A percentile compares a stretch with the other conserved stretches of the same genome.
phyloP scores from a whole-genome alignment of 768 basidiomycete species.

The Russula foetens region DNA sequence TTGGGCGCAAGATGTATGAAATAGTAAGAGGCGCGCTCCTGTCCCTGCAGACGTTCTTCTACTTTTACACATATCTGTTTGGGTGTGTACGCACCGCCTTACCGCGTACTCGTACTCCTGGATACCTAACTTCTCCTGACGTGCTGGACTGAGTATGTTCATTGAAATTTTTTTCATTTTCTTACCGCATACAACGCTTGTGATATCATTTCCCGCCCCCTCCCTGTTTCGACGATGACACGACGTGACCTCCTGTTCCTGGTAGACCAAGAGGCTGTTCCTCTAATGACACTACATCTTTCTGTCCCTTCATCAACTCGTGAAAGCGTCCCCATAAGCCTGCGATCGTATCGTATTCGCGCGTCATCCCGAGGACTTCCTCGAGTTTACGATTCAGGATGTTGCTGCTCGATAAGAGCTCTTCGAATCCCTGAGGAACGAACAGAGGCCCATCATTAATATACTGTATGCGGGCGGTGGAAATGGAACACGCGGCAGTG shows the following conservation, averaged over 20 bases:
- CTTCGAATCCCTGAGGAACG: constrained; percentile 68
- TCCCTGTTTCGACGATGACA: constrained; percentile 28
- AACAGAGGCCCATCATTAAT: background rate
- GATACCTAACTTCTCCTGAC: constrained; percentile 25
- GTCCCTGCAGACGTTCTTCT: constrained; percentile 19
- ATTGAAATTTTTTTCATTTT: constrained; percentile 13
- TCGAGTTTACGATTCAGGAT: constrained; percentile 85
- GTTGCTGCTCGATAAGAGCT: constrained; percentile 77
- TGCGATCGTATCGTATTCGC: constrained; percentile 86
- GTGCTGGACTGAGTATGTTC: constrained; percentile 10
- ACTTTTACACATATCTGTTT: background rate
- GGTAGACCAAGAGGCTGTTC: constrained; percentile 38
- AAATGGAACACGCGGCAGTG: background rate
- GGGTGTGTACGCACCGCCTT: constrained; percentile 1
- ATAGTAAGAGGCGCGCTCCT: constrained; percentile 14
- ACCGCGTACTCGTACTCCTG: constrained; percentile 18
- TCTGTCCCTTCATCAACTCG: constrained; percentile 52
- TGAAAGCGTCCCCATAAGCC: constrained; percentile 78
- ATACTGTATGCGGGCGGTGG: background rate
- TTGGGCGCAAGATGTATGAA: constrained; percentile 31
- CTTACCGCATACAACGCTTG: constrained; percentile 1
- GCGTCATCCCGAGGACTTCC: constrained; percentile 87
- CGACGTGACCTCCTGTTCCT: constrained; percentile 65
- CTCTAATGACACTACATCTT: constrained; percentile 24
- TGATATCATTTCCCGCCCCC: constrained; percentile 21